Percentiles rank a stretch among this genome's conserved stretches.
These are phyloP conservation scores for Rhinocladiella similis DNA, from an alignment of 2,329 filamentous ascomycete species.

Conservation along the genomic window DNA sequence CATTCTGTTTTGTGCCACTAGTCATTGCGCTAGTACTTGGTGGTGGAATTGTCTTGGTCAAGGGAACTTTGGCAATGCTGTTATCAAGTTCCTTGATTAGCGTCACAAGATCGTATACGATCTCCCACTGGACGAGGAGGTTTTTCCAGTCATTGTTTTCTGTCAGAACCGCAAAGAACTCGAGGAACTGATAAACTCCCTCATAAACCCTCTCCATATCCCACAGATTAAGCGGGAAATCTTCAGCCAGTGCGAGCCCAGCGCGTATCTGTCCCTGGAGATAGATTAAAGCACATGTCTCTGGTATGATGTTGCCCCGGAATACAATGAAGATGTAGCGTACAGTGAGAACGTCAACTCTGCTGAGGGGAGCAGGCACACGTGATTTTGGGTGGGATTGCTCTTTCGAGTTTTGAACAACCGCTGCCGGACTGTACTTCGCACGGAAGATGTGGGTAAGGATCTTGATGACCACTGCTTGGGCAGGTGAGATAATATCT, in stretches of 20 bases:
- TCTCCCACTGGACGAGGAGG: constrained; percentile 88
- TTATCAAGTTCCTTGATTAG: constrained; percentile 84
- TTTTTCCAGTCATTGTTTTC: constrained; percentile 81
- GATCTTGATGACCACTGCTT: constrained; percentile 88
- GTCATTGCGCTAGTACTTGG: constrained; percentile 1
- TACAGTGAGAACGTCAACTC: constrained; percentile 66
- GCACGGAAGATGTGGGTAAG: constrained; percentile 85
- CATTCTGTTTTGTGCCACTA: constrained; percentile 11
- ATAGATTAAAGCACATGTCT: constrained; percentile 91
- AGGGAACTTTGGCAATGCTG: constrained; percentile 76
- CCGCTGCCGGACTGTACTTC: constrained; percentile 51
- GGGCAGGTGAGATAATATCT: constrained; percentile 92
- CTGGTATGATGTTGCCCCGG: constrained; percentile 86
- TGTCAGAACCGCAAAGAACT: constrained; percentile 87
- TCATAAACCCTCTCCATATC: constrained; percentile 98
- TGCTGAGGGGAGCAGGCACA: constrained; percentile 56
- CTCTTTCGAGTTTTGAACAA: constrained; percentile 47
- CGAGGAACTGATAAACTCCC: constrained; percentile 88
- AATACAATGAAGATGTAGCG: constrained; percentile 94
- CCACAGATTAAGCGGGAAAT: constrained; percentile 94
- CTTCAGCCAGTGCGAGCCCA: constrained; percentile 71
- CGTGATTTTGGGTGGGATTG: constrained; percentile 50
- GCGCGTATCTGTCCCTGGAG: constrained; percentile 86
- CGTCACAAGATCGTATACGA: constrained; percentile 83
- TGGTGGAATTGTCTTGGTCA: constrained; percentile 28